A percentile compares a stretch with the other conserved stretches of the same genome.
Conservation (phyloP, 1,284 basidiomycete genomes). For the Tilletia walkeri region DNA sequence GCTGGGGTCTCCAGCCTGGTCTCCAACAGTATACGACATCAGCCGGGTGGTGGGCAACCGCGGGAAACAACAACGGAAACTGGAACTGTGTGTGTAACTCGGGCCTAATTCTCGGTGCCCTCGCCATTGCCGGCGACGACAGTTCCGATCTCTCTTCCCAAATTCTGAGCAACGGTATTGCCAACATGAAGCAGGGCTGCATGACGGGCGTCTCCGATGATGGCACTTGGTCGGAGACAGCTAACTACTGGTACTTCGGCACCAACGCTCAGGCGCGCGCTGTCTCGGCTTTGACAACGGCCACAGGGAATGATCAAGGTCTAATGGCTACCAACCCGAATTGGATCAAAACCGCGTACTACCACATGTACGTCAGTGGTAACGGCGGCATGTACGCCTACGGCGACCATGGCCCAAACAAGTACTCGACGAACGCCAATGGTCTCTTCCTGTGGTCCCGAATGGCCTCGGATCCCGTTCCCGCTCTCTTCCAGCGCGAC, state of each 20-base stretch:
- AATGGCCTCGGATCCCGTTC: constrained; percentile 62
- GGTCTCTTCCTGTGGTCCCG: constrained; percentile 47
- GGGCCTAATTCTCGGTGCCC: constrained; percentile 80
- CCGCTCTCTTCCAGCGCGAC: constrained; percentile 87
- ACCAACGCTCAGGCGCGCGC: constrained; percentile 92
- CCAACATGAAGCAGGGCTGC: constrained; percentile 78
- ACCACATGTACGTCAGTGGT: constrained; percentile 86
- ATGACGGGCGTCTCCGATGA: constrained; percentile 65
- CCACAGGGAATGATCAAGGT: constrained; percentile 79
- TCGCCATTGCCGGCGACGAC: constrained; percentile 71
- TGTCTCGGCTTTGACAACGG: constrained; percentile 75
- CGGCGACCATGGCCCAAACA: constrained; percentile 93
- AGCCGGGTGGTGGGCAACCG: constrained; percentile 60
- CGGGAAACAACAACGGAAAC: constrained; percentile 66
- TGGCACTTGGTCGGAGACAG: constrained; percentile 91
- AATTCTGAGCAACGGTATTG: constrained; percentile 69
- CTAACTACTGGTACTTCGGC: constrained; percentile 66
- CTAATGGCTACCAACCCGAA: constrained; percentile 62
- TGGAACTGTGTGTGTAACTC: constrained; percentile 98
- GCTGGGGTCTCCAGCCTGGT: constrained; percentile 64
- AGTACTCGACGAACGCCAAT: constrained; percentile 66
- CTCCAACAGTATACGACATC: constrained; percentile 59
- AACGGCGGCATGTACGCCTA: constrained; percentile 85
- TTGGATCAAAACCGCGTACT: constrained; percentile 74
- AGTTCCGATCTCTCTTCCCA: constrained; percentile 44